A percentile compares a stretch with the other conserved stretches of the same genome.
Evolutionary conservation across 441 rosid species (phyloP).

Genomic region (Gossypium lobatum): DNA sequence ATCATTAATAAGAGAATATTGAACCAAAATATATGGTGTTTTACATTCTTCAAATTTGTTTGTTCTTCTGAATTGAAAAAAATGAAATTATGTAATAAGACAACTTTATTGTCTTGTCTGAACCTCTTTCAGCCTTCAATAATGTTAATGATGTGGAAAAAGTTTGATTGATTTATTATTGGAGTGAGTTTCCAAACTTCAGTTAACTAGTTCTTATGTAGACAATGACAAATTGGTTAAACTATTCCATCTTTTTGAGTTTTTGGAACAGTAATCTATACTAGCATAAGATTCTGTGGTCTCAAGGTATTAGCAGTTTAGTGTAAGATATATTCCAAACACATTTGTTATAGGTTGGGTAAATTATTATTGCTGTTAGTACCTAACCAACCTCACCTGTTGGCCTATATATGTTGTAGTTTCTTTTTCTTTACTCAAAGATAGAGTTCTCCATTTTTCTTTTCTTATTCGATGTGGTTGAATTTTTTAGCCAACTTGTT

Average conservation of each 20-base stretch:
- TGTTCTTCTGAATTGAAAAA: neutral
- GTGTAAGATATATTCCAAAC: neutral
- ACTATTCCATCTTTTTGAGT: neutral
- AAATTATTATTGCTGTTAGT: neutral
- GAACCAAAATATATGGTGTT: neutral
- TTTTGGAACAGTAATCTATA: neutral
- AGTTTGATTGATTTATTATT: neutral
- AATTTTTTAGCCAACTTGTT: neutral
- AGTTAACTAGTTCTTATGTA: neutral
- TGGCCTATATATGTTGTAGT: neutral
- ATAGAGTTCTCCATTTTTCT: neutral
- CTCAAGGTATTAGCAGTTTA: neutral
- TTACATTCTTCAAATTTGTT: neutral
- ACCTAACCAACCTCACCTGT: neutral
- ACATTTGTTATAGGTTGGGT: neutral
- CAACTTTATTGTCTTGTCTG: neutral
- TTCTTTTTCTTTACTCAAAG: too few species aligned
- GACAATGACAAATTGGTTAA: neutral
- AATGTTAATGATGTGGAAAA: neutral
- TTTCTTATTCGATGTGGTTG: neutral
- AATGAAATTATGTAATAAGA: neutral
- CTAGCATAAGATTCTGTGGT: neutral
- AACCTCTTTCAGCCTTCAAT: neutral
- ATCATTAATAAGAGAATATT: neutral
- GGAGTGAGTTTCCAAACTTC: neutral